These are phyloP conservation scores for Cylindrotheca closterium DNA, from an alignment of 108 stramenopile species.

Conservation along the genomic window DNA sequence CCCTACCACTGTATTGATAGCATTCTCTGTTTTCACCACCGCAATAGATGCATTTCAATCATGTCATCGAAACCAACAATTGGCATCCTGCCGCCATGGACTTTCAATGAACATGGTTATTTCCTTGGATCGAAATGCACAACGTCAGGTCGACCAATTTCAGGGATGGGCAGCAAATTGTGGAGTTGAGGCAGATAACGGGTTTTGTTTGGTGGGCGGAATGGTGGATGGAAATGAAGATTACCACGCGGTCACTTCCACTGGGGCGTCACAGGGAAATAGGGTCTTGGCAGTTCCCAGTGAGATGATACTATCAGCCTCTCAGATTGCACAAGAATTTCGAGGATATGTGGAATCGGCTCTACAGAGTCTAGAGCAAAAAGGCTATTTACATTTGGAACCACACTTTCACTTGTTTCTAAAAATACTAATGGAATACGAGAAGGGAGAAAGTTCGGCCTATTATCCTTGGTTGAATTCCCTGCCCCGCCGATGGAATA, in stretches of 20 bases:
- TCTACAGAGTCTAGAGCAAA: constrained; percentile 8
- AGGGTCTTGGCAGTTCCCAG: constrained; percentile 14
- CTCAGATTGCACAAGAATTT: constrained; percentile 14
- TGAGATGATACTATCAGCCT: constrained; percentile 19
- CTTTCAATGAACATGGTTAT: too few species aligned
- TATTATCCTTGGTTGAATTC: constrained; percentile 49
- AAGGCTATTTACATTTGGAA: neutral
- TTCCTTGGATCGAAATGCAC: constrained; percentile 11
- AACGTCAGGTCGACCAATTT: constrained; percentile 15
- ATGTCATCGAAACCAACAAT: too few species aligned
- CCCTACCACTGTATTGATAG: too few species aligned
- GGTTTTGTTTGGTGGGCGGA: constrained; percentile 9
- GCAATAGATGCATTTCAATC: too few species aligned
- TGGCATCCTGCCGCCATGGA: too few species aligned
- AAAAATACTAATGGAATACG: constrained; percentile 55
- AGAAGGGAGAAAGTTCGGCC: constrained; percentile 37
- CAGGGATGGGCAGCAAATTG: constrained; percentile 22
- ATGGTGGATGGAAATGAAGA: constrained; percentile 17
- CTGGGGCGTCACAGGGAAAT: constrained; percentile 12
- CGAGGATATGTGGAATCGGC: constrained; percentile 11
- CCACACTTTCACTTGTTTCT: constrained; percentile 48
- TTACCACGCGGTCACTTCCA: constrained; percentile 11
- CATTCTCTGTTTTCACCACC: too few species aligned
- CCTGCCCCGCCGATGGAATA: constrained; percentile 45
- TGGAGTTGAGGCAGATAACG: constrained; percentile 12